Evolutionary conservation across 345 rosid species (phyloP).

Genomic region (Eucalyptus guilfoylei): DNA sequence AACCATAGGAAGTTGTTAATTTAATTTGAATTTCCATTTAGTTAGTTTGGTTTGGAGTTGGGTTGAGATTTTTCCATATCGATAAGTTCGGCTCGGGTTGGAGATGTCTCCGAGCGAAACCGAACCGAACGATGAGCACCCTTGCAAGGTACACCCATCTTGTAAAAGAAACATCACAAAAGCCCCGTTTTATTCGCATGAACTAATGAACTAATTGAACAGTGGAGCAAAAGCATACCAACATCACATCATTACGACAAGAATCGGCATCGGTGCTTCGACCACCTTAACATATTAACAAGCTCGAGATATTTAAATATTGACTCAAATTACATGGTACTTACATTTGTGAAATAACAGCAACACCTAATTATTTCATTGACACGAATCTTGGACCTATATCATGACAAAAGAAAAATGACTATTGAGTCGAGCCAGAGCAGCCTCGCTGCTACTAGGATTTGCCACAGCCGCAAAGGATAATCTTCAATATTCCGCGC

Average conservation of each 20-base stretch:
- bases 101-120: neutral
- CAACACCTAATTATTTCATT: neutral
- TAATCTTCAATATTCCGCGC: too few relatives aligned
- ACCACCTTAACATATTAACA: neutral
- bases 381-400: neutral
- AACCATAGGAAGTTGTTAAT: neutral
- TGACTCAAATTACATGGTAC: rapidly evolving
- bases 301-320: neutral
- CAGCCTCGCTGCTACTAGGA: rapidly evolving
- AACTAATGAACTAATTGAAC: neutral
- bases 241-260: too few relatives aligned
- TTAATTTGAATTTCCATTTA: neutral
- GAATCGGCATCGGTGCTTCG: rapidly evolving
- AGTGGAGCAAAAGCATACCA: neutral
- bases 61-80: neutral
- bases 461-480: rapidly evolving
- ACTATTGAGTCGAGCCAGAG: neutral
- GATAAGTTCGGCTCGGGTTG: neutral
- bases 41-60: neutral
- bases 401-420: neutral
- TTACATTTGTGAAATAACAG: neutral
- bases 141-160: neutral
- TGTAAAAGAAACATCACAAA: neutral
- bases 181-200: neutral
- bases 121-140: neutral